Evolutionary conservation across 2,329 filamentous ascomycete genomes (phyloP), one percentile per base, ranked within the genome.

Genomic region (Colletotrichum godetiae): DNA sequence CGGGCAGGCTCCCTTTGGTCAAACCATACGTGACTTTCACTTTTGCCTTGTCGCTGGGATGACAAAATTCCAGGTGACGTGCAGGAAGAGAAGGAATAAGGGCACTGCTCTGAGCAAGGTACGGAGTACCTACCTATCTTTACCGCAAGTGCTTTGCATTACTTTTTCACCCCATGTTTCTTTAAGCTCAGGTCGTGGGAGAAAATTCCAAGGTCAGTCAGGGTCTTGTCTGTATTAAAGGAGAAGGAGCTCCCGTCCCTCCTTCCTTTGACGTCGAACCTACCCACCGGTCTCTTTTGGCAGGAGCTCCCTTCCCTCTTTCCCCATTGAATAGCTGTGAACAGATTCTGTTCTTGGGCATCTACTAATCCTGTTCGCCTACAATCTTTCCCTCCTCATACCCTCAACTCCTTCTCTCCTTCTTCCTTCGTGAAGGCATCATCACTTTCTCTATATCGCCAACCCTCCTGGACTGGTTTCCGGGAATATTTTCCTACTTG

Each of bases 321-420:
- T 46, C 58, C 33, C 65, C 58, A 60, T 61, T 29, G 61, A 73
- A 73, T 56, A 66, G 35, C 52, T 6, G 35, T 19, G 71, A 49
- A 65, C 35, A 53, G 11, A 53, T 52, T 24, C 33, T 59, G 63
- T 62, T 58, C 58, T 53, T 35, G 56, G 72, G 49, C 8, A 53
- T 59, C 19, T 27, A 35, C 29, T 72, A 74, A 74, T 67, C 27
- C 52, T 74, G 72, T 72, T 72, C 72, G 56, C 62, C 5, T 68
- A 46, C 68, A 74, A 56, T 74, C 62, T 24, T 72, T 74, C 62
- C 63, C 33, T 46, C 42, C 42, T 49, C 19, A 49, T 22, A 49
- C 19, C 19, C 42, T 49, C 42, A 7, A n/a, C 42, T 4, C 42
- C 42, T 49, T 59, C 46, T 55, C 46, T 24, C 22, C 56, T 56